A percentile compares a stretch with the other conserved stretches of the same genome.
phyloP scores from a whole-genome alignment of 139 green algal genomes.

The Chlorella sp. region DNA sequence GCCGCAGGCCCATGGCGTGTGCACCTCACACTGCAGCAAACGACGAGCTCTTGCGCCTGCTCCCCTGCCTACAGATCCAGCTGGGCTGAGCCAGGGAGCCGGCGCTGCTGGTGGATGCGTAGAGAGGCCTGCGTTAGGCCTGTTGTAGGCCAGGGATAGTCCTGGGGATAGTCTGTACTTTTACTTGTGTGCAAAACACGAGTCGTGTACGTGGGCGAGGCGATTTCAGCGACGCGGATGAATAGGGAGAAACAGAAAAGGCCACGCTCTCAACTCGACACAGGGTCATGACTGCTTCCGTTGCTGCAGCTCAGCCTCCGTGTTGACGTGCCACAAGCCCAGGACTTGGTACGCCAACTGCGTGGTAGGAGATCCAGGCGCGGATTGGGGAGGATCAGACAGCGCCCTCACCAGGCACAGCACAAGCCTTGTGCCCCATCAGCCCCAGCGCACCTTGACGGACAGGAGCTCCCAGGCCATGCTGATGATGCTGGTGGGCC shows the following conservation, averaged over 20 bases:
- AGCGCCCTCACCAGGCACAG: neutral
- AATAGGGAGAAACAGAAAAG: too few species aligned
- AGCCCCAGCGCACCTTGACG: neutral
- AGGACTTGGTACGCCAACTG: neutral
- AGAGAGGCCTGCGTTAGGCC: neutral
- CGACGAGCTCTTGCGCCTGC: neutral
- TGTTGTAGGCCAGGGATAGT: neutral
- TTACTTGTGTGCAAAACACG: too few species aligned
- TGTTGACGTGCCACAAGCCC: neutral
- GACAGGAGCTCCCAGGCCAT: constrained; percentile 83
- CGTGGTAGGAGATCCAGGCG: neutral
- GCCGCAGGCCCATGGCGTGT: neutral
- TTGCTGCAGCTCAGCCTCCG: neutral
- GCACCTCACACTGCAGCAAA: neutral
- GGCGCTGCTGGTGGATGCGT: neutral
- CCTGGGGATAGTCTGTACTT: too few species aligned
- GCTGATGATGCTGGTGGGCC: constrained; percentile 74
- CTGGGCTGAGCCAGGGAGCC: neutral
- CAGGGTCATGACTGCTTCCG: neutral
- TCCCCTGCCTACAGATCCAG: neutral
- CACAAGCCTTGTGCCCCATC: neutral
- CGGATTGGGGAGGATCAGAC: neutral
- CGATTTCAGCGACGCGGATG: too few species aligned
- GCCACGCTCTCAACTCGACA: too few species aligned
- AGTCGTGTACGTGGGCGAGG: too few species aligned